These are phyloP conservation scores for Mariannaea sp. DNA, from an alignment of 2,329 filamentous ascomycete species.

Conservation along the genomic window DNA sequence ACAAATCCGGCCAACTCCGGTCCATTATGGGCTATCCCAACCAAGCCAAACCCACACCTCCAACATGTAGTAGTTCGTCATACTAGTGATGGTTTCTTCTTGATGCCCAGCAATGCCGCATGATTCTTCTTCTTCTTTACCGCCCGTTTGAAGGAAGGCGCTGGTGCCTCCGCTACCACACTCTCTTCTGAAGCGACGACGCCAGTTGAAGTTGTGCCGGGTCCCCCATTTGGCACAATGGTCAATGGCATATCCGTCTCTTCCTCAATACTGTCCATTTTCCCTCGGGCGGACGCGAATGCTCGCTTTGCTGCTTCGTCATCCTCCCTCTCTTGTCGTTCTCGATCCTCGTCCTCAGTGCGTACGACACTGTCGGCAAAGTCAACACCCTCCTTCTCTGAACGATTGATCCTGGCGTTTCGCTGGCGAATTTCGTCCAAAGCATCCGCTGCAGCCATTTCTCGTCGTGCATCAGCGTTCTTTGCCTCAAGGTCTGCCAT, in stretches of 20 bases:
- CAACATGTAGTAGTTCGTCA: conserved; percentile 36
- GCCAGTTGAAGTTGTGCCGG: conserved; percentile 28
- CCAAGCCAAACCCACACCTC: too few relatives aligned
- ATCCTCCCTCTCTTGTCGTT: conserved; percentile 77
- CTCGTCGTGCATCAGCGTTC: conserved; percentile 86
- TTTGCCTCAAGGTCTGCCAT: conserved; percentile 97
- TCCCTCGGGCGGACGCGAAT: conserved; percentile 68
- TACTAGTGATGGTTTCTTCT: conserved; percentile 73
- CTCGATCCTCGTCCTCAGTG: conserved; percentile 62
- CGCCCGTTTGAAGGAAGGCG: conserved; percentile 73
- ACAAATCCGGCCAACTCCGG: not conserved
- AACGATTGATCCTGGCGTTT: conserved; percentile 85
- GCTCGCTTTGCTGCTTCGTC: conserved; percentile 79
- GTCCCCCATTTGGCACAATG: conserved; percentile 22
- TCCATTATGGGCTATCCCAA: not conserved
- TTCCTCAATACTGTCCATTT: conserved; percentile 59
- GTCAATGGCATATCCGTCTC: conserved; percentile 37
- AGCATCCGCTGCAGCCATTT: conserved; percentile 96
- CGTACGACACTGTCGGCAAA: conserved; percentile 59
- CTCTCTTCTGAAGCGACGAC: conserved; percentile 30
- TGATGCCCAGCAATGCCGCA: conserved; percentile 77
- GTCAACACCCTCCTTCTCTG: conserved; percentile 69
- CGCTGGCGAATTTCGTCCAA: conserved; percentile 91
- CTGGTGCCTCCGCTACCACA: conserved; percentile 42
- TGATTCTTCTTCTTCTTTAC: conserved; percentile 89